Base-by-base conservation (phyloP, 495 filamentous ascomycete species). In the Cercophora samala region DNA sequence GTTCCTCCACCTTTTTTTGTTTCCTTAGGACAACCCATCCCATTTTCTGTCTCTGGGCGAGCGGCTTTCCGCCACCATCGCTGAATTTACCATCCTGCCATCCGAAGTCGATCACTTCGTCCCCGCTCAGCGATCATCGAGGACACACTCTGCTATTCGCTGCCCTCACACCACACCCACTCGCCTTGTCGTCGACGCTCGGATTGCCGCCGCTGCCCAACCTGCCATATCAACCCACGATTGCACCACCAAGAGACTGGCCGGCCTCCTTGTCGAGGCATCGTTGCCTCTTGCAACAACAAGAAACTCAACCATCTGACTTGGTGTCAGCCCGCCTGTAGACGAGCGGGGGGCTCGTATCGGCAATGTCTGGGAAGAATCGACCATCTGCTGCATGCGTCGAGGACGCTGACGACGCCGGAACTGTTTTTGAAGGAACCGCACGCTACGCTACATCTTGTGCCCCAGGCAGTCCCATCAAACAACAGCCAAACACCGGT, bases 321-420 rank as follows among this genome's bases (percentile, higher is more conserved):
- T 67, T 19, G 62, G 66, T 58, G 58, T 42, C 58, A 61, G 52
- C 60, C 67, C 63, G 68, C 60, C 37, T 68, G 25, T 17, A 42
- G 63, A 32, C 70, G 68, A 59, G 69, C 72, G 54, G 54, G 59
- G 53, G 60, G 66, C 70, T 71, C 74, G 68, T 69, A 60, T 58
- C 61, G 64, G 70, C 72, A 72, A 78, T 78, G 74, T 72, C 73
- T 61, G 61, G 55, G 69, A 70, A 56, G 52, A 66, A 68, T 53
- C 60, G 65, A 58, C 68, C 72, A 67, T 60, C 56, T 60, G 67
- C 77, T 70, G 82, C 83, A 70, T 82, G 77, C 71, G 76, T 83
- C 29, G 80, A 83, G 55, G 84, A 86, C 65, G 78, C 72, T 15
- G 84, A 85, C 72, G 79, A 83, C 29, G 63, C 58, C 6, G 83